A percentile compares a stretch with the other conserved stretches of the same genome.
Evolutionary conservation across 345 rosid genomes (phyloP).

Genomic region (Brassica juncea): DNA sequence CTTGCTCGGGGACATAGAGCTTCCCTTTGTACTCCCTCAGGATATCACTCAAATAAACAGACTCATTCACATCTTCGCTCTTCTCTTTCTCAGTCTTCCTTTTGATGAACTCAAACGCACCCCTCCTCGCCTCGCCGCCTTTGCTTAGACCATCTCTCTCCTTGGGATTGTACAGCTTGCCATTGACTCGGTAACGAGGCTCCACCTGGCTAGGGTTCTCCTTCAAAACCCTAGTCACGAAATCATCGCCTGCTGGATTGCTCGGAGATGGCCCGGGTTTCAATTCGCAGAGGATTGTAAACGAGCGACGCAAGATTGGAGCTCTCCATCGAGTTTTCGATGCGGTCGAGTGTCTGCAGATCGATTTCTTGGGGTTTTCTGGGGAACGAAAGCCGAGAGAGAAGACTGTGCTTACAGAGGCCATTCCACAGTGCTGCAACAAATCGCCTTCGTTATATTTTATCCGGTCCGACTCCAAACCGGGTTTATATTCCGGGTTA

Average conservation of each 20-base stretch:
- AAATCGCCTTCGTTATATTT: background rate
- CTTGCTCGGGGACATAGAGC: slow-evolving; percentile 88
- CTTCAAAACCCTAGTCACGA: slow-evolving; percentile 67
- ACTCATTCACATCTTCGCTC: slow-evolving; percentile 27
- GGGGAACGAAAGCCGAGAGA: slow-evolving; percentile 46
- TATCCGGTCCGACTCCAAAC: background rate
- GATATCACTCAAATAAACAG: slow-evolving; percentile 75
- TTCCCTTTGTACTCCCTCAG: slow-evolving; percentile 82
- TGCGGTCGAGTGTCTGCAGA: slow-evolving; percentile 13
- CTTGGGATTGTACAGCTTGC: slow-evolving; percentile 57
- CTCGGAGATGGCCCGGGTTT: slow-evolving; percentile 36
- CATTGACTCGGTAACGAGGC: slow-evolving; percentile 61
- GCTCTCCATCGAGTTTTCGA: slow-evolving; percentile 37
- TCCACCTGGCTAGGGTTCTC: slow-evolving; percentile 88
- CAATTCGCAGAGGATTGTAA: slow-evolving; percentile 53
- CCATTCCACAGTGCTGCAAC: slow-evolving; percentile 38
- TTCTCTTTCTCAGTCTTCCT: slow-evolving; percentile 37
- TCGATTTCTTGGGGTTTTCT: slow-evolving; percentile 10
- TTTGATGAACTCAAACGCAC: slow-evolving; percentile 47
- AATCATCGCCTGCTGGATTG: slow-evolving; percentile 50
- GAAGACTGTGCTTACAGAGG: slow-evolving; percentile 48
- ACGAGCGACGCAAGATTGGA: slow-evolving; percentile 50
- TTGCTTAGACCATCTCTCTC: slow-evolving; percentile 57
- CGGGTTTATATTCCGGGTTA: slow-evolving; percentile 1
- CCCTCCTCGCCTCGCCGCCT: slow-evolving; percentile 39